Conservation (phyloP, 352 stramenopile species). For the Phytophthora sp. region DNA sequence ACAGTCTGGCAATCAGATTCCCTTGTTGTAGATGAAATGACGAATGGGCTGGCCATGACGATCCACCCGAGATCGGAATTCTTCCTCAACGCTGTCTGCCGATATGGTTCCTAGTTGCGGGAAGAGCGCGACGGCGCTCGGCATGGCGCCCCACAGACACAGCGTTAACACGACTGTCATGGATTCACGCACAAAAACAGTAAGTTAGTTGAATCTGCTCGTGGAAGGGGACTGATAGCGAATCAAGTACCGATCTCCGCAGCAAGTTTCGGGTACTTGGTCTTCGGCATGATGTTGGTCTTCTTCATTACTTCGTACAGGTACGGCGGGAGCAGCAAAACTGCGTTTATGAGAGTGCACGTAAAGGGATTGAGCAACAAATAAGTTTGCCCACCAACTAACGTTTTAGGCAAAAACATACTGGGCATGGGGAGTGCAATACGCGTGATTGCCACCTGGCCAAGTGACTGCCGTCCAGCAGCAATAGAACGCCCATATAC, state of each 20-base stretch:
- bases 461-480: constrained; percentile 80
- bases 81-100: constrained; percentile 61
- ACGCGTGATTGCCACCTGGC: constrained; percentile 80
- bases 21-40: constrained; percentile 86
- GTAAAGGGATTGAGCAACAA: too few species aligned
- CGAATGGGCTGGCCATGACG: constrained; percentile 60
- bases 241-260: constrained; percentile 70
- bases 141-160: constrained; percentile 81
- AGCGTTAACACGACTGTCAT: constrained; percentile 68
- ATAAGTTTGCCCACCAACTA: too few species aligned
- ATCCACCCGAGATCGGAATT: constrained; percentile 68
- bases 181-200: constrained; percentile 3
- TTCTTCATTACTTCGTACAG: constrained; percentile 83
- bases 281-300: constrained; percentile 71
- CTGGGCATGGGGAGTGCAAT: constrained; percentile 82
- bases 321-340: constrained; percentile 82
- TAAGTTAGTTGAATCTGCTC: constrained; percentile 1
- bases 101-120: constrained; percentile 80
- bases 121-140: constrained; percentile 82
- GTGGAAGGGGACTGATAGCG: neutral
- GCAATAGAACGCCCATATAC: constrained; percentile 80
- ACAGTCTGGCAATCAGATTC: constrained; percentile 55
- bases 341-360: too few species aligned
- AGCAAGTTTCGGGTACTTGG: constrained; percentile 72
- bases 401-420: constrained; percentile 36